These are phyloP conservation scores for Neurospora hispaniola DNA, from an alignment of 495 filamentous ascomycete species.

Conservation along the genomic window DNA sequence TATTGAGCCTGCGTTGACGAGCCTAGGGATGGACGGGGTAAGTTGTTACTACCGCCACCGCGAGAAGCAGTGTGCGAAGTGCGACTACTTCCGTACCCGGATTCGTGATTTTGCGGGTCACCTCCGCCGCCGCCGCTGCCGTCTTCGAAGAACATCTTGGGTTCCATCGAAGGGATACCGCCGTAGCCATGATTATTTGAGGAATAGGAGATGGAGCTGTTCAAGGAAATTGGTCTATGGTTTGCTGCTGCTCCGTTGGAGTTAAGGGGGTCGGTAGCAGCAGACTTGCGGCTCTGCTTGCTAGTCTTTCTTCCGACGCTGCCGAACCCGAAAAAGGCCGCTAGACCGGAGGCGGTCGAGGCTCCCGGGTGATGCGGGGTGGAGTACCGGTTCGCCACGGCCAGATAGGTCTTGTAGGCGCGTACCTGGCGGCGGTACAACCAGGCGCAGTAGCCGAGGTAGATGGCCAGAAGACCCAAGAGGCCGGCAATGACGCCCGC, in stretches of 20 bases:
- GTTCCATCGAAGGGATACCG: constrained; percentile 21
- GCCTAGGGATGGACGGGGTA: background rate
- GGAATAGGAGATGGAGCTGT: background rate
- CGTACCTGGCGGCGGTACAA: constrained; percentile 53
- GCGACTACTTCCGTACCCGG: background rate
- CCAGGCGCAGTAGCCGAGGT: constrained; percentile 64
- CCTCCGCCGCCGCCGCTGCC: background rate
- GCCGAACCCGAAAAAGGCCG: constrained; percentile 13
- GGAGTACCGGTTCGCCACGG: constrained; percentile 38
- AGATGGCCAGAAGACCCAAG: constrained; percentile 44
- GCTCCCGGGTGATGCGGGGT: constrained; percentile 5
- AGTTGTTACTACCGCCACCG: background rate
- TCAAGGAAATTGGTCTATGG: background rate
- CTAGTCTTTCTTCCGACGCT: constrained; percentile 1
- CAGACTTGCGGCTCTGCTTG: constrained; percentile 11
- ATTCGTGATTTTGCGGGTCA: background rate
- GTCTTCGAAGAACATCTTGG: constrained; percentile 21
- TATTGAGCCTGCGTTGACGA: background rate
- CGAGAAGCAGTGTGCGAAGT: constrained; percentile 13
- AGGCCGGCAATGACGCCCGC: constrained; percentile 53
- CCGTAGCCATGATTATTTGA: constrained; percentile 20
- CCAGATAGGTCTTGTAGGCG: constrained; percentile 52
- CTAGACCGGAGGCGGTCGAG: constrained; percentile 6
- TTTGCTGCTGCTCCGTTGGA: constrained; percentile 9
- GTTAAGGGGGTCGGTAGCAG: background rate